These are phyloP conservation scores for Artomyces pyxidatus DNA, from an alignment of 768 basidiomycete species.

Conservation along the genomic window DNA sequence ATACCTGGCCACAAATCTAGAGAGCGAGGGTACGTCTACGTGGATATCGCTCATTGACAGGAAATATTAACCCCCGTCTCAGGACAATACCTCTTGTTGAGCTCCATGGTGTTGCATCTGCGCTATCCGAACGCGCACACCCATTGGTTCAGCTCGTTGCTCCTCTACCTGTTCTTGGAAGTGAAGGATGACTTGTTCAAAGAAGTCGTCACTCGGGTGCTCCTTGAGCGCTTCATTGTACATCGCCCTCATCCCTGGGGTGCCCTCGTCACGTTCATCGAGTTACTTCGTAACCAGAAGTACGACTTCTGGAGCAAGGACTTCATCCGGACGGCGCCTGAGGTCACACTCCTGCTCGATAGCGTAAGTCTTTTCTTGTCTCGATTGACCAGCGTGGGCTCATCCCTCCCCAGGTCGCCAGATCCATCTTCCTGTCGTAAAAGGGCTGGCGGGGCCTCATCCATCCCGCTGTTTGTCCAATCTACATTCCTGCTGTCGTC, in stretches of 20 bases:
- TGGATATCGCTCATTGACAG: background rate
- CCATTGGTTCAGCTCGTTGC: slow-evolving; percentile 91
- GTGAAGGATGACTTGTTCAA: slow-evolving; percentile 68
- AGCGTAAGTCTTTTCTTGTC: slow-evolving; percentile 44
- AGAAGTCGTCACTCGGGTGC: slow-evolving; percentile 80
- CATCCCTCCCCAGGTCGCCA: slow-evolving; percentile 49
- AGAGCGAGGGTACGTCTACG: slow-evolving; percentile 71
- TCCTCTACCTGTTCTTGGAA: slow-evolving; percentile 82
- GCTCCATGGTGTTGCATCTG: slow-evolving; percentile 88
- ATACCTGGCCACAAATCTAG: slow-evolving; percentile 75
- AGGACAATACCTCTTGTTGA: slow-evolving; percentile 95
- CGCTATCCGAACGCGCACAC: slow-evolving; percentile 99
- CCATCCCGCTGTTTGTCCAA: slow-evolving; percentile 66
- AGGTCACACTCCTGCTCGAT: slow-evolving; percentile 79
- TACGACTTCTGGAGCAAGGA: slow-evolving; percentile 90
- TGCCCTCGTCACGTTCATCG: slow-evolving; percentile 86
- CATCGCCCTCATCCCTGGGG: slow-evolving; percentile 97
- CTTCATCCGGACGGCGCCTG: slow-evolving; percentile 77
- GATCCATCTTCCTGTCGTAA: slow-evolving; percentile 70
- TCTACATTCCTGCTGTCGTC: slow-evolving; percentile 51
- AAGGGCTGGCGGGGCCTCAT: slow-evolving; percentile 5
- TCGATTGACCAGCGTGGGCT: slow-evolving; percentile 9
- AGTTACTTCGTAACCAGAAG: slow-evolving; percentile 82
- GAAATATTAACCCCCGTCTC: too few relatives aligned
- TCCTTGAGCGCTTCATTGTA: slow-evolving; percentile 90